Conservation (phyloP, 2,329 filamentous ascomycete species). For the Arthrobotrys sinensis region DNA sequence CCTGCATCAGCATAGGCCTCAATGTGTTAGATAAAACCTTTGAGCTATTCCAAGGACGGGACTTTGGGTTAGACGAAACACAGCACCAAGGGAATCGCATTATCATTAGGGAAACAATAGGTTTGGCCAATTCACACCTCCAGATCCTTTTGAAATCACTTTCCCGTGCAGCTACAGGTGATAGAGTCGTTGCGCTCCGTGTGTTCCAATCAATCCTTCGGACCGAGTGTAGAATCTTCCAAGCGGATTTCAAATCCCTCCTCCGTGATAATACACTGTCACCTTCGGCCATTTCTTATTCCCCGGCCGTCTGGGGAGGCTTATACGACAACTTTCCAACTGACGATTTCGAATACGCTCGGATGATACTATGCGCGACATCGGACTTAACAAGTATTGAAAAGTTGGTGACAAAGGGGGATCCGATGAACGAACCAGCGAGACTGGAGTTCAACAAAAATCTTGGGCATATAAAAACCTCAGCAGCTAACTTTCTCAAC, state of each 20-base stretch:
- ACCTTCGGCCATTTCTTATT: constrained; percentile 54
- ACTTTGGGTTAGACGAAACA: constrained; percentile 70
- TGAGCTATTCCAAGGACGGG: constrained; percentile 63
- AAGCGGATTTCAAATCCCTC: constrained; percentile 62
- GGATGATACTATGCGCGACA: constrained; percentile 61
- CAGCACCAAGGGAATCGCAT: constrained; percentile 70
- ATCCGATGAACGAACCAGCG: constrained; percentile 66
- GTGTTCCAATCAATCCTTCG: constrained; percentile 62
- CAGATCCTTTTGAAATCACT: constrained; percentile 61
- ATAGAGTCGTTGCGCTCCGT: constrained; percentile 55
- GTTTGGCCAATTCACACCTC: constrained; percentile 70
- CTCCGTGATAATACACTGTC: constrained; percentile 52
- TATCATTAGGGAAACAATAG: constrained; percentile 70
- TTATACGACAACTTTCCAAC: constrained; percentile 62
- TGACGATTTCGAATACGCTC: constrained; percentile 62
- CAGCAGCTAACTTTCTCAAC: constrained; percentile 82
- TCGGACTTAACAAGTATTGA: constrained; percentile 62
- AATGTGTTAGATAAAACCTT: constrained; percentile 69
- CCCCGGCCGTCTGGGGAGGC: constrained; percentile 62
- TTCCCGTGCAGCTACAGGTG: constrained; percentile 43
- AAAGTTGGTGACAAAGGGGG: constrained; percentile 70
- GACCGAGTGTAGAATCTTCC: constrained; percentile 63
- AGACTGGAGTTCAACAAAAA: constrained; percentile 84
- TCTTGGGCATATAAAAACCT: constrained; percentile 75
- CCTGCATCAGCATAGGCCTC: constrained; percentile 70